Conservation (phyloP, 768 basidiomycete species). For the Epithele typhae region DNA sequence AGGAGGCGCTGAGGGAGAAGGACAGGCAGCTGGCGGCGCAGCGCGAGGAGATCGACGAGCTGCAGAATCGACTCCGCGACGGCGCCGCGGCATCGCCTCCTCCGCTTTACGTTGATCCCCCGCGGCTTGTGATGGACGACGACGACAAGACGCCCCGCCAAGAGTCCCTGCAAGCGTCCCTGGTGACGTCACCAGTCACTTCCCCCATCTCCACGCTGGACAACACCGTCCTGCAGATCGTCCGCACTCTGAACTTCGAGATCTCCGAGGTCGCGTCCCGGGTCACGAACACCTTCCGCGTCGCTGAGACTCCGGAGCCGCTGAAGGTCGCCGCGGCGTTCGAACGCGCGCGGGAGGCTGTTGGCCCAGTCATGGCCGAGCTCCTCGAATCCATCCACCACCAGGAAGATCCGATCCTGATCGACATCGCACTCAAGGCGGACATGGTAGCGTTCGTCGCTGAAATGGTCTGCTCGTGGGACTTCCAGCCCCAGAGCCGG, state of each 20-base stretch:
- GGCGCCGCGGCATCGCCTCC: not conserved
- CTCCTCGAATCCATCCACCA: conserved; percentile 16
- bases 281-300: conserved; percentile 14
- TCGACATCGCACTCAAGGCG: conserved; percentile 20
- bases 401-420: conserved; percentile 18
- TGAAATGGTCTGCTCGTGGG: conserved; percentile 16
- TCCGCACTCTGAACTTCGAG: conserved; percentile 17
- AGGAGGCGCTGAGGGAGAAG: conserved; percentile 9
- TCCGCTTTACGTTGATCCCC: not conserved
- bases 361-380: conserved; percentile 19
- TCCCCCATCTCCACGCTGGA: not conserved
- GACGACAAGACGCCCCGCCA: not conserved
- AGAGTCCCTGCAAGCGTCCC: not conserved
- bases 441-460: conserved; percentile 19
- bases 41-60: conserved; percentile 10
- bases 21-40: conserved; percentile 11
- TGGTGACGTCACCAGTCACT: too few species aligned
- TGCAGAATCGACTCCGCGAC: conserved; percentile 9
- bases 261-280: conserved; percentile 16
- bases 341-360: conserved; percentile 14
- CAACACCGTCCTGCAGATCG: conserved; percentile 14
- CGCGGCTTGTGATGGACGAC: not conserved
- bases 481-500: conserved; percentile 18
- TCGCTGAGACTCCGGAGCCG: conserved; percentile 5
- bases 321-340: conserved; percentile 6